Conservation (phyloP, 2,329 filamentous ascomycete species). For the Aspergillus versicolor region DNA sequence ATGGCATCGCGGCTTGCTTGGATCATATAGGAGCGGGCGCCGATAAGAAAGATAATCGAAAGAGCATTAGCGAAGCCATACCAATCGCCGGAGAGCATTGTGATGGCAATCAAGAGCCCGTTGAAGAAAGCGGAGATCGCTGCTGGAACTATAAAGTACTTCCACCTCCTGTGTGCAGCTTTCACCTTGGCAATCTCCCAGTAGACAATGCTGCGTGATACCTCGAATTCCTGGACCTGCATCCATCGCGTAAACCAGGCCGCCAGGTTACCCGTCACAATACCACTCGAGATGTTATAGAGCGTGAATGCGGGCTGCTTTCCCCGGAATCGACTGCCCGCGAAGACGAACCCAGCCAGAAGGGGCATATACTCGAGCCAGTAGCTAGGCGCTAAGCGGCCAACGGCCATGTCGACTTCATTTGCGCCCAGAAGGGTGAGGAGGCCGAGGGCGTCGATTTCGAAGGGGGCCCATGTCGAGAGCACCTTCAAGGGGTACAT, state of each 20-base stretch:
- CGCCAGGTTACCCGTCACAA: not conserved
- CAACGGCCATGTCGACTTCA: not conserved
- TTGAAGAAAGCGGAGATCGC: not conserved
- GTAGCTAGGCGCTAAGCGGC: not conserved
- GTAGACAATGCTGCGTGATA: not conserved
- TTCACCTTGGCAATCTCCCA: not conserved
- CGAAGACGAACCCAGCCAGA: not conserved
- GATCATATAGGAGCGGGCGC: not conserved
- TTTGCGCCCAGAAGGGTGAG: not conserved
- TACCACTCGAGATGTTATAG: not conserved
- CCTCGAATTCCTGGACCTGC: not conserved
- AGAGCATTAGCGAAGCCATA: not conserved
- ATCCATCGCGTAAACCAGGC: not conserved
- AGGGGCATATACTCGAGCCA: conserved; percentile 1
- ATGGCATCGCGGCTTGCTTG: not conserved
- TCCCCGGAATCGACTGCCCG: not conserved
- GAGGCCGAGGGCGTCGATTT: not conserved
- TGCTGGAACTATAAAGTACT: not conserved
- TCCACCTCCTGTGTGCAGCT: not conserved
- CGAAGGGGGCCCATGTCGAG: not conserved
- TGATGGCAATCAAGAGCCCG: not conserved
- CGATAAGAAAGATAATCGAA: not conserved
- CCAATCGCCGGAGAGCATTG: not conserved
- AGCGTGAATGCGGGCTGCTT: not conserved
- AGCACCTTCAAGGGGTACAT: too few species aligned